Evolutionary conservation across 2,329 filamentous ascomycete genomes (phyloP).

Genomic region (Epichloe amarillans): DNA sequence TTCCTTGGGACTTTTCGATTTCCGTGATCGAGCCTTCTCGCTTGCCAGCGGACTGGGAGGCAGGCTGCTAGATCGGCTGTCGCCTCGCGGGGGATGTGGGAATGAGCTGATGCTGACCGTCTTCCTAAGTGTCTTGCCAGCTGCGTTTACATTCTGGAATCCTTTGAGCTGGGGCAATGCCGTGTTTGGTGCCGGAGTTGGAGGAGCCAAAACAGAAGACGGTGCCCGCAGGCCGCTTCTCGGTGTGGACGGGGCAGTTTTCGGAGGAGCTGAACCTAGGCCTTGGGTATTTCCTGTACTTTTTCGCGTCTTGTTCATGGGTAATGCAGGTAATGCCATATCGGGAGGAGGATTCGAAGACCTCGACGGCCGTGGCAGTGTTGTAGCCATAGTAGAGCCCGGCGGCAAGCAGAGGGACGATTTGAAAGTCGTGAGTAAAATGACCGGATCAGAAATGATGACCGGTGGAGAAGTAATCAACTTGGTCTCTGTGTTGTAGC

Average conservation of each 20-base stretch:
- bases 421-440: background rate
- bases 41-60: constrained; percentile 47
- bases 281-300: constrained; percentile 39
- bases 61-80: constrained; percentile 43
- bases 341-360: constrained; percentile 58
- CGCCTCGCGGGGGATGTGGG: constrained; percentile 70
- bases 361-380: constrained; percentile 53
- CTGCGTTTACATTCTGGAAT: constrained; percentile 39
- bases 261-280: constrained; percentile 17
- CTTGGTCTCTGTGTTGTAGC: background rate
- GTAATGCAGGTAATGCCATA: constrained; percentile 59
- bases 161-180: constrained; percentile 43
- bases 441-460: background rate
- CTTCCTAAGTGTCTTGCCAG: constrained; percentile 64
- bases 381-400: constrained; percentile 27
- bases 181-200: constrained; percentile 39
- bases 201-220: constrained; percentile 38
- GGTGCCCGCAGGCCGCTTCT: constrained; percentile 47
- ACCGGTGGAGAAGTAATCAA: background rate
- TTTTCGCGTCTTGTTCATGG: constrained; percentile 59
- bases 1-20: constrained; percentile 42
- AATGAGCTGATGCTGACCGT: constrained; percentile 90
- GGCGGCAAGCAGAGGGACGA: background rate
- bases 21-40: constrained; percentile 36
- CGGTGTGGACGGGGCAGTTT: constrained; percentile 32